Conservation (phyloP, 768 basidiomycete genomes). For the Gelatoporia subvermispora region DNA sequence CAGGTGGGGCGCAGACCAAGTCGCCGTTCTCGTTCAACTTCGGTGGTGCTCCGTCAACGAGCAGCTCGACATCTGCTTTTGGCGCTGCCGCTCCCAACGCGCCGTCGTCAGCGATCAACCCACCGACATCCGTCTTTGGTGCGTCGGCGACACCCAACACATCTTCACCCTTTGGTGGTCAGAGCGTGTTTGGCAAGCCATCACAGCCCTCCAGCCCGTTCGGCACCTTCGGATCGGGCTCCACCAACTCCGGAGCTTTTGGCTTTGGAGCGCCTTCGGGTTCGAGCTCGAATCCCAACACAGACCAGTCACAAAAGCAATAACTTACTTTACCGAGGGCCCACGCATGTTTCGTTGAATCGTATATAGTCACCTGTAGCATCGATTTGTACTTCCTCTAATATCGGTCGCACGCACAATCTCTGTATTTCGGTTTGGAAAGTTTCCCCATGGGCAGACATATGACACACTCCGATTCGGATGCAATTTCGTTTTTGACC, state of each 20-base stretch:
- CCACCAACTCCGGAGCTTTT: conserved; percentile 6
- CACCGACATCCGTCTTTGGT: conserved; percentile 6
- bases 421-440: no score
- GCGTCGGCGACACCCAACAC: conserved; percentile 4
- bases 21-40: conserved; percentile 11
- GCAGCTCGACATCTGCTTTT: not conserved
- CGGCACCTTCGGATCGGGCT: conserved; percentile 9
- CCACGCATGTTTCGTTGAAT: not conserved
- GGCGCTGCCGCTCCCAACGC: conserved; percentile 3
- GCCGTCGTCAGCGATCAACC: conserved; percentile 1
- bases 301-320: conserved; percentile 15
- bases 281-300: not conserved
- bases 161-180: conserved; percentile 9
- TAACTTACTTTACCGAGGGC: not conserved
- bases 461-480: no score
- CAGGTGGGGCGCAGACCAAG: conserved; percentile 2
- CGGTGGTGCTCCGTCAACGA: conserved; percentile 1
- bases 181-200: not conserved
- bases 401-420: no score
- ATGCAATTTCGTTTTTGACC: no score
- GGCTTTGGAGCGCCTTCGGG: conserved; percentile 2
- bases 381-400: not conserved
- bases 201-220: not conserved
- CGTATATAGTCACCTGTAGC: not conserved
- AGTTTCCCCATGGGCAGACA: no score